Base-by-base conservation (phyloP, 441 rosid genomes). In the Jatropha multifida region DNA sequence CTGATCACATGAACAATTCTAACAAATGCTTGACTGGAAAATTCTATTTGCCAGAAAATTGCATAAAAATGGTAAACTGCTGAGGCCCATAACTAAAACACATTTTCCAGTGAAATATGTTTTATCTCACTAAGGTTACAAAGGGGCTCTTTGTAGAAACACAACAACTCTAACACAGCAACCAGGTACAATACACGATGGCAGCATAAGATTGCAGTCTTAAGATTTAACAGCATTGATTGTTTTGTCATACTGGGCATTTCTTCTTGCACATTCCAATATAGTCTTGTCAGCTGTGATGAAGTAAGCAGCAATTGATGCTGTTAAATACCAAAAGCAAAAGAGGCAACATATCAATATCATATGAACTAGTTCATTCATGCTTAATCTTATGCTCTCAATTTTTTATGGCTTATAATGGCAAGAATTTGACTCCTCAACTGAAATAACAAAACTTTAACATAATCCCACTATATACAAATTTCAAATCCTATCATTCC, bases 251-350 rank as follows among this genome's bases (percentile, higher is more conserved):
- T 80, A 80, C 18, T 76, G 83, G 18, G 90, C 77, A 73, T 89
- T 88, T 74, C 81, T 84, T 81, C 91, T 85, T 37, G 95, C 91
- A 62, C 91, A 84, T 71, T 80, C 90, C 81, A 89, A 77, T 69
- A 86, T 87, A 11, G 91, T 81, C 75, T 88, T 87, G 75, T 90
- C 95, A 9, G 85, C 95, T 37, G 91, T 85, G 77, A 90, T 84
- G 79, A 89, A 89, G 81, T 83, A 90, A 0, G 91, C 72, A 3
- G 95, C 84, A 40, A 90, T 79, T 2, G 95, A 83, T 5, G 88
- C 91, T 89, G 89, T 83, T 44, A 23, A 78, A 62, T 54, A 62
- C 58, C 59, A 68, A n/a, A 69, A 40, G 59, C 59, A 32, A 27
- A 32, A 18, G 37, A 26, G 59, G 10, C 17, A 63, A 38, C 0